Conservation (phyloP, 768 basidiomycete species). For the Cystoderma amianthinum region DNA sequence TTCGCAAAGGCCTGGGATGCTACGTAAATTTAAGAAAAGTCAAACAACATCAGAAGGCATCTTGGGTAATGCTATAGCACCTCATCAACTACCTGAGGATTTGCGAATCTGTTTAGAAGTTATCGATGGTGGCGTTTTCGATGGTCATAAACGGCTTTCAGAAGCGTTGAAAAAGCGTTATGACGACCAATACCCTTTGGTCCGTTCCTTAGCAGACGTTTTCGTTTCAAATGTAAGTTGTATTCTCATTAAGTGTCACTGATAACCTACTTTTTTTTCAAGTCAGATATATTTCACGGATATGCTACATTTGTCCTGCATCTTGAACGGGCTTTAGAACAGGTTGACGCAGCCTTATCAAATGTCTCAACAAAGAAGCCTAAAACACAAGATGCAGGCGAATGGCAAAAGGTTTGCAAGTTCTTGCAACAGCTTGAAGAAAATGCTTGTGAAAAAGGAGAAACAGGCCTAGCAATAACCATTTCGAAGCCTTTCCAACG, state of each 20-base stretch:
- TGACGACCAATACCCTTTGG: constrained; percentile 92
- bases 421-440: constrained; percentile 75
- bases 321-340: constrained; percentile 82
- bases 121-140: constrained; percentile 78
- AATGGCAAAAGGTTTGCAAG: constrained; percentile 75
- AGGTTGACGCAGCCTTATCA: constrained; percentile 76
- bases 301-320: constrained; percentile 95
- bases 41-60: constrained; percentile 41
- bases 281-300: constrained; percentile 92
- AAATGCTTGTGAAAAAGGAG: constrained; percentile 76
- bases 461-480: constrained; percentile 91
- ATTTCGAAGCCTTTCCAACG: constrained; percentile 97
- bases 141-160: constrained; percentile 82
- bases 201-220: constrained; percentile 90
- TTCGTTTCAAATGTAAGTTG: constrained; percentile 84
- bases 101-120: constrained; percentile 81
- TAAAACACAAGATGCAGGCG: constrained; percentile 74
- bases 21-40: constrained; percentile 68
- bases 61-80: constrained; percentile 52
- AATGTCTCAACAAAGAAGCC: constrained; percentile 65
- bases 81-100: constrained; percentile 83
- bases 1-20: constrained; percentile 36
- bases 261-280: constrained; percentile 10
- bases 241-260: constrained; percentile 3
- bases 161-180: constrained; percentile 86